Evolutionary conservation across 768 basidiomycete species (phyloP).

Genomic region (Kwoniella heveanensis): DNA sequence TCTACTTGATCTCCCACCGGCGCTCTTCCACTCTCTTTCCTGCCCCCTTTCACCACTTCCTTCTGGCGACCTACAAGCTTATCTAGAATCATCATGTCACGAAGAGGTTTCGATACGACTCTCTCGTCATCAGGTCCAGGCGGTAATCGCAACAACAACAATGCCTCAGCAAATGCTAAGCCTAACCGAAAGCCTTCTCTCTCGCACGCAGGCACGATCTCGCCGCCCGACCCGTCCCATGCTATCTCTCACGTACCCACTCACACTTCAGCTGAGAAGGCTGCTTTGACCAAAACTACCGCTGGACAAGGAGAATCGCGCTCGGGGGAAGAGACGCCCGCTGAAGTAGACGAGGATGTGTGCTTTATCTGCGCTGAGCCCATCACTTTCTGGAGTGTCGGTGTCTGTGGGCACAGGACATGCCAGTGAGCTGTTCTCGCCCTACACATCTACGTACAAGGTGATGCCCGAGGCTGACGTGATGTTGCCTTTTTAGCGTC

Average conservation of each 20-base stretch:
- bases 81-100: constrained; percentile 15
- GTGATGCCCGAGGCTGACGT: constrained; percentile 6
- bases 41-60: neutral
- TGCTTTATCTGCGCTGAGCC: constrained; percentile 97
- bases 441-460: neutral
- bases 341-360: constrained; percentile 38
- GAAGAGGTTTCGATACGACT: constrained; percentile 17
- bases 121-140: constrained; percentile 7
- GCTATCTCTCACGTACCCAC: constrained; percentile 29
- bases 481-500: constrained; percentile 57
- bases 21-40: too few species aligned
- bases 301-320: too few species aligned
- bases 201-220: constrained; percentile 7
- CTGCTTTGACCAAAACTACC: constrained; percentile 1
- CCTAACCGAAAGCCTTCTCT: constrained; percentile 15
- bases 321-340: constrained; percentile 13
- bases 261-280: constrained; percentile 26
- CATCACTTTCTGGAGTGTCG: constrained; percentile 83
- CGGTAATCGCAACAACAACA: neutral
- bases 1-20: too few species aligned
- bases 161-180: neutral
- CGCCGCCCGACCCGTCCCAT: constrained; percentile 26
- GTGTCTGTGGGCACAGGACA: constrained; percentile 89
- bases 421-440: constrained; percentile 64
- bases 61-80: neutral